Evolutionary conservation across 2,329 filamentous ascomycete genomes (phyloP), one percentile per base, ranked within the genome.

Genomic region (Eutypa lata): DNA sequence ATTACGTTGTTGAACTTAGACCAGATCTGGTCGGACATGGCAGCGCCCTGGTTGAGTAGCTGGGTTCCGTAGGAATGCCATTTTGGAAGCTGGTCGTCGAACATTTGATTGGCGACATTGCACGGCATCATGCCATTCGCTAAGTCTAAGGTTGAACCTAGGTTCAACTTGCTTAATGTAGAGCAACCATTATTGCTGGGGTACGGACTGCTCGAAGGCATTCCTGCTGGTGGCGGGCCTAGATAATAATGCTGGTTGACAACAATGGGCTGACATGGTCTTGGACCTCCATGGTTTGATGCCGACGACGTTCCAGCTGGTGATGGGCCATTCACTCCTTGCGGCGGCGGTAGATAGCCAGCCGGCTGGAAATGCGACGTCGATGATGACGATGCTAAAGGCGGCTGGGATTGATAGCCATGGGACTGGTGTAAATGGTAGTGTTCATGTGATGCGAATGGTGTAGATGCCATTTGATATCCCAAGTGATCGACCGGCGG

Each of bases 1-100:
- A 92, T 83, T 52, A 90, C 77, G 44, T 82, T 73, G 65, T 90
- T 81, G 55, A 92, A 79, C 49, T 83, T 83, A 3, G 75, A 74
- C 14, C 77, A 80, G 46, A 91, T 80, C 51, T 83, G 72, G 61
- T 89, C 82, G 60, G 77, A 83, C 18, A 83, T 68, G 6, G 73
- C 71, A 14, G 74, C 72, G 5, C 72, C 71, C 57, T 78, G 75
- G 56, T 74, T 73, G 42, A 76, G 64, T 24, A 79, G 67, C 58
- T 77, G 74, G 0, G 72, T 71, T 18, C 71, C 71, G 37, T 72
- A 68, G 13, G 64, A 63, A 43, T 79, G 74, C 70, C 74, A 76
- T 42, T 65, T 64, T 7, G 75, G 67, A 21, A 77, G 58, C 1
- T 72, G 70, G 53, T 79, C 73, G 46, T 77, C 74, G 50, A 78